These are phyloP conservation scores for Prunus salicina DNA, from an alignment of 306 rosid genomes.

Conservation along the genomic window DNA sequence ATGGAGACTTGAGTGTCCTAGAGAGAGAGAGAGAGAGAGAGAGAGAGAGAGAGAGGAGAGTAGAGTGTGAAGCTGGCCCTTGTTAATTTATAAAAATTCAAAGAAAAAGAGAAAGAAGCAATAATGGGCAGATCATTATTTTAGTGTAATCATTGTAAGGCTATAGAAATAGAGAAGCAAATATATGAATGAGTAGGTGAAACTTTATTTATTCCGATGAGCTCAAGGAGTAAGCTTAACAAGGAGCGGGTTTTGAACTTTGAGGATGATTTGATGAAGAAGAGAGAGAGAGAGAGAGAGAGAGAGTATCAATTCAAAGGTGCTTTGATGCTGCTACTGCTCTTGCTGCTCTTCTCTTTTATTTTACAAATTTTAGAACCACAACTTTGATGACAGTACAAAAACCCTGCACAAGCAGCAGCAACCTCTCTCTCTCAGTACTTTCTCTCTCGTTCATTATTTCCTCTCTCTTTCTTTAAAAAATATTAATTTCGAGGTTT, in stretches of 20 bases:
- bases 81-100: background rate
- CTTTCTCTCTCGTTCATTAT: background rate
- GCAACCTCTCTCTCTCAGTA: background rate
- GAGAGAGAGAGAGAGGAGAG: background rate
- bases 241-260: background rate
- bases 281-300: background rate
- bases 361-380: background rate
- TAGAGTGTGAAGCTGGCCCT: conserved; percentile 10
- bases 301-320: background rate
- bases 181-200: background rate
- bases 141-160: background rate
- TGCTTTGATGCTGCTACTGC: background rate
- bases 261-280: background rate
- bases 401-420: conserved; percentile 14
- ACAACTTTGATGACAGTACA: conserved; percentile 16
- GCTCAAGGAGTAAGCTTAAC: background rate
- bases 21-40: background rate
- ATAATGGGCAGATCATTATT: conserved; percentile 15
- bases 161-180: background rate
- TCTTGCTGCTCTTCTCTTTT: background rate
- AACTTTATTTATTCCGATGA: background rate
- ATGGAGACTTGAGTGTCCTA: conserved; percentile 13
- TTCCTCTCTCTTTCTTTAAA: background rate
- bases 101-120: background rate
- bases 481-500: background rate